Conservation (phyloP, 1,284 basidiomycete species). For the Apiotrichum siamense region DNA sequence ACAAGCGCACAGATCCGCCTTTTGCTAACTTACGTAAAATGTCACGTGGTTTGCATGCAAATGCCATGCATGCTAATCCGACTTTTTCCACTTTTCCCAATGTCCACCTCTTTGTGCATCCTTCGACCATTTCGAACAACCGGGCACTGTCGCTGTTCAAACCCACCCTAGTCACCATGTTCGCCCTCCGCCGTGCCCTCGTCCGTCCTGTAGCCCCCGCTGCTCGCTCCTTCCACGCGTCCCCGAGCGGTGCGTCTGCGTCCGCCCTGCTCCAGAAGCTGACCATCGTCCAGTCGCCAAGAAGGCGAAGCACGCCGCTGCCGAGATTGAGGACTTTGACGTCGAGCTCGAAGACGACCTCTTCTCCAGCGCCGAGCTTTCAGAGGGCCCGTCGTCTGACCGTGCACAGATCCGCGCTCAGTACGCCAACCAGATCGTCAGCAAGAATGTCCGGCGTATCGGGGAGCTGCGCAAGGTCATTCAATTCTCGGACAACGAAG, state of each 20-base stretch:
- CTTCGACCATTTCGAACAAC: too few relatives aligned
- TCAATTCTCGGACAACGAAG: slow-evolving; percentile 12
- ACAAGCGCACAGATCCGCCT: too few relatives aligned
- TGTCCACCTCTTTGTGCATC: too few relatives aligned
- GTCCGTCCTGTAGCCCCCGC: neutral
- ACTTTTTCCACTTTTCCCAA: too few relatives aligned
- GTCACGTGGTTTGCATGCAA: too few relatives aligned
- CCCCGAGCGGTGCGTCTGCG: slow-evolving; percentile 2
- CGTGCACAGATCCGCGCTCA: slow-evolving; percentile 8
- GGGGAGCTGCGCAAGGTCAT: slow-evolving; percentile 20
- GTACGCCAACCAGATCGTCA: slow-evolving; percentile 3
- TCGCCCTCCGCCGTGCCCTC: slow-evolving; percentile 14
- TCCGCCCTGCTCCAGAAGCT: neutral
- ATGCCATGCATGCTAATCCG: too few relatives aligned
- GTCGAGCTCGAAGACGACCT: slow-evolving; percentile 12
- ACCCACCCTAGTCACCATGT: slow-evolving; percentile 6
- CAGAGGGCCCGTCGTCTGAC: neutral
- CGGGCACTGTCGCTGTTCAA: neutral
- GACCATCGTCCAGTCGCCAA: neutral
- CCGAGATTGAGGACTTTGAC: slow-evolving; percentile 5
- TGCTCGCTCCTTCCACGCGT: slow-evolving; percentile 12
- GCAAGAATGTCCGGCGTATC: slow-evolving; percentile 1
- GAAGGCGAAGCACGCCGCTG: slow-evolving; percentile 9
- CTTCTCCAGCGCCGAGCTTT: slow-evolving; percentile 5
- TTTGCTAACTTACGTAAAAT: too few relatives aligned